Base-by-base conservation (phyloP, 129 eudicot species). In the Artemisia annua region DNA sequence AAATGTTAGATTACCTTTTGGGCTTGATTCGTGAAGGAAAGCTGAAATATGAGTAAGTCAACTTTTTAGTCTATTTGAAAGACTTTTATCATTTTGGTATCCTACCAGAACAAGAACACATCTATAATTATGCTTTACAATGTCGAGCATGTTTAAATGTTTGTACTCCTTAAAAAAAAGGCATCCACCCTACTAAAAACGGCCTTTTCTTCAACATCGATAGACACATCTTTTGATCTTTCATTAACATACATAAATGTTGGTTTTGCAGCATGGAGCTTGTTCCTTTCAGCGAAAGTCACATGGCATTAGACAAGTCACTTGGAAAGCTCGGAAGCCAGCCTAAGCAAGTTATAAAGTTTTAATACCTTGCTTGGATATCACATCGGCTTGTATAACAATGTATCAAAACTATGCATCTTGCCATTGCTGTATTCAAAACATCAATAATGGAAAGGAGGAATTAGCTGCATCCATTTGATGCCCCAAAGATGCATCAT, bases 301-400 rank as follows among this genome's bases (percentile, higher is more conserved):
- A 77, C 15, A 70, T 75, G 17, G 95, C 95, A 24, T 66, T 92
- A 81, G 98, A 89, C 69, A 92, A 87, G 81, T 80, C 98, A 60
- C 87, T 89, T 72, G 98, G 98, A 54, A 92, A 92, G 87, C 85
- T 83, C 2, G 95, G 98, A 76, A 87, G 96, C 77, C 98, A 89
- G 62, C 95, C 88, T 49, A 92, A 92, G 76, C 95, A 92, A 84
- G 81, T 92, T 16, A 67, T 92, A 15, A 87, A 72, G 75, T 87
- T 92, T 72, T 91, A 69, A 78, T 74, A 51, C n/a, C 39, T 19
- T 43, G 6, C 5, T 3, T 18, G 11, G 10, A 14, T 43, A 9
- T n/a, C n/a, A 63, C 0, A 8, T 35, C 0, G 26, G 17, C 5
- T 35, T 63, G 50, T 35, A 16, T 51, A 14, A 7, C 68, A 63